phyloP scores from a whole-genome alignment of 75 land plant species.

The Sequoiadendron giganteum region DNA sequence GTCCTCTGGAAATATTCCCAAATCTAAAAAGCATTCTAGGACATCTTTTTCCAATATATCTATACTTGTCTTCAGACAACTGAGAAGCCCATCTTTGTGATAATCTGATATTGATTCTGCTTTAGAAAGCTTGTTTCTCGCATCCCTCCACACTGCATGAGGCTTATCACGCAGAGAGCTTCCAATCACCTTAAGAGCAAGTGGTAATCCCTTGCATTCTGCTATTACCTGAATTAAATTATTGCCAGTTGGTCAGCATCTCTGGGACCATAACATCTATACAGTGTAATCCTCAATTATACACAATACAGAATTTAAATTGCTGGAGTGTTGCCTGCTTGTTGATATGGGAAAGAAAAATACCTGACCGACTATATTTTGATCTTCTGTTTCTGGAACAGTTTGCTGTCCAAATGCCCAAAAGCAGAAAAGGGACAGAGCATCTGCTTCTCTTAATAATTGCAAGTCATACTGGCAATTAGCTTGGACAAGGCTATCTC shows the following conservation, averaged over 20 bases:
- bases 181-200: constrained; percentile 73
- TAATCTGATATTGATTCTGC: constrained; percentile 48
- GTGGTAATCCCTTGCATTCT: constrained; percentile 65
- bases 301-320: not conserved
- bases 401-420: constrained; percentile 39
- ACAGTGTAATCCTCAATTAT: not conserved
- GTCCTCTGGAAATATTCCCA: constrained; percentile 66
- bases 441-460: constrained; percentile 45
- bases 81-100: constrained; percentile 51
- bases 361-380: constrained; percentile 46
- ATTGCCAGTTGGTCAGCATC: not conserved
- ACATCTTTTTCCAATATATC: constrained; percentile 21
- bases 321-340: not conserved
- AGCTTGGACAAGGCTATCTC: constrained; percentile 24
- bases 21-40: constrained; percentile 60
- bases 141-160: constrained; percentile 42
- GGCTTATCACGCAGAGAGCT: constrained; percentile 40
- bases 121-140: constrained; percentile 36
- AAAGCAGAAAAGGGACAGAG: constrained; percentile 44
- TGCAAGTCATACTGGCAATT: constrained; percentile 33
- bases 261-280: not conserved
- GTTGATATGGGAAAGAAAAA: not conserved
- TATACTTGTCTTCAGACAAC: constrained; percentile 42
- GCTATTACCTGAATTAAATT: constrained; percentile 21
- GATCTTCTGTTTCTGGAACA: constrained; percentile 27